Percentiles rank a stretch among this genome's conserved stretches.
phyloP scores from a whole-genome alignment of 2,329 filamentous ascomycete genomes.

The Byssothecium circinans region DNA sequence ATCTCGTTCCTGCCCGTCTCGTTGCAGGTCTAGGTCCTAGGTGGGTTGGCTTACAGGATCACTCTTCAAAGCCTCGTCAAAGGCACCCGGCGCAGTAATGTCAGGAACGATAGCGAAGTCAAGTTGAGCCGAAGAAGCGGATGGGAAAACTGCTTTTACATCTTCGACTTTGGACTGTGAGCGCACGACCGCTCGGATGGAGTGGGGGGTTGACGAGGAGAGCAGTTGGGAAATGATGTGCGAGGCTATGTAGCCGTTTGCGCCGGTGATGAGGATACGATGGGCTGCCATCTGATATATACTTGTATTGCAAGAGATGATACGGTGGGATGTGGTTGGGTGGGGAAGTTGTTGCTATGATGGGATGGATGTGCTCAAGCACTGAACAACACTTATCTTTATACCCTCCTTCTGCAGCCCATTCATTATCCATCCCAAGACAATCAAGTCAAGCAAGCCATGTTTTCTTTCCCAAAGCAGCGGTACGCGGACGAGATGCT shows the following conservation, averaged over 20 bases:
- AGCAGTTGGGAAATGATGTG: constrained; percentile 8
- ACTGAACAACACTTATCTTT: too few relatives aligned
- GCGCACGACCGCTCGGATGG: constrained; percentile 7
- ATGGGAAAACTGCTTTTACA: constrained; percentile 4
- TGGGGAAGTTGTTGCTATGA: too few relatives aligned
- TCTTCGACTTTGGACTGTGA: constrained; percentile 4
- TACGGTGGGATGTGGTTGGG: too few relatives aligned
- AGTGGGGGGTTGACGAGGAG: background rate
- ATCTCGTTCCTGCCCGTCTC: background rate
- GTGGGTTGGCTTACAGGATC: background rate
- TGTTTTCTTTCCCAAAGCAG: too few relatives aligned
- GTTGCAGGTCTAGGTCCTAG: too few relatives aligned
- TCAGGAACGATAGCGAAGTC: constrained; percentile 70
- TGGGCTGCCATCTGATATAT: constrained; percentile 4
- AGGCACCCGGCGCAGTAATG: constrained; percentile 68
- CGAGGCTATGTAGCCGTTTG: constrained; percentile 10
- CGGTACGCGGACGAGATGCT: too few relatives aligned
- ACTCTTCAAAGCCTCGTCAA: constrained; percentile 59
- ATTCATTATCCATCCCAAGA: too few relatives aligned
- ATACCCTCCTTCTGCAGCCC: too few relatives aligned
- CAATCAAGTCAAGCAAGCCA: too few relatives aligned
- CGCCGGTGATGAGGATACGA: constrained; percentile 8
- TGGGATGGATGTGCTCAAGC: too few relatives aligned
- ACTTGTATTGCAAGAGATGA: too few relatives aligned
- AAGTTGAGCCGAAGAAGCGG: constrained; percentile 56